A percentile compares a stretch with the other conserved stretches of the same genome.
These are phyloP conservation scores for Aurifilum marmelostoma DNA, from an alignment of 2,329 filamentous ascomycete species.

Conservation along the genomic window DNA sequence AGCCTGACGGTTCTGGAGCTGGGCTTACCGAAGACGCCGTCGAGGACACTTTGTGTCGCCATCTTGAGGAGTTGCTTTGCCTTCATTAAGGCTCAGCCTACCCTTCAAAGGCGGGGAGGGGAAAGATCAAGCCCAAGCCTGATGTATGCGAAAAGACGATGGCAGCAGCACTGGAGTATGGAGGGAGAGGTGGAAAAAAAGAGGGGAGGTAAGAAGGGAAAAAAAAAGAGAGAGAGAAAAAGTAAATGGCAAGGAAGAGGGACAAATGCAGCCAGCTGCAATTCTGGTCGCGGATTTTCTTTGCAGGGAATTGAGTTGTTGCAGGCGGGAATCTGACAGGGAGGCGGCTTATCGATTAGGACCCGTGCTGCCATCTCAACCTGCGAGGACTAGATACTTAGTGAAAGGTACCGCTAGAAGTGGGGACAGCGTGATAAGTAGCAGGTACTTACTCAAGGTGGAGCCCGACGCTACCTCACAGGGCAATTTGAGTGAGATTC, in stretches of 20 bases:
- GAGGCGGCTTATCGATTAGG: conserved; percentile 13
- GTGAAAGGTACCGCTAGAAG: not conserved
- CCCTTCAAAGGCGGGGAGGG: not conserved
- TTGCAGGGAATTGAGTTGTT: conserved; percentile 12
- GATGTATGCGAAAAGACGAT: not conserved
- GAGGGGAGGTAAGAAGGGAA: not conserved
- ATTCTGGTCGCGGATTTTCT: conserved; percentile 8
- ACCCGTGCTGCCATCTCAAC: not conserved
- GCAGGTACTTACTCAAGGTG: not conserved
- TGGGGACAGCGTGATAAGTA: not conserved
- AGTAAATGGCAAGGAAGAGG: not conserved
- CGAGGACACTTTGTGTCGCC: conserved; percentile 56
- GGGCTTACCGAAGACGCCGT: conserved; percentile 61
- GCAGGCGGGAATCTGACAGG: not conserved
- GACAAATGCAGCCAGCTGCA: not conserved
- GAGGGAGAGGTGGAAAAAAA: not conserved
- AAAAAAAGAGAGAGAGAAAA: not conserved
- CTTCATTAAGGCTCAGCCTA: conserved; percentile 27
- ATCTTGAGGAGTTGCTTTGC: conserved; percentile 47
- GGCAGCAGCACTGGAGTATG: not conserved
- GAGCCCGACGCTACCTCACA: not conserved
- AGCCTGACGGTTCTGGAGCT: not conserved
- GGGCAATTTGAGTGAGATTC: not conserved
- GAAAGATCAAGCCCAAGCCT: not conserved
- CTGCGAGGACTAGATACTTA: not conserved